These are phyloP conservation scores for Medicago ruthenica DNA, from an alignment of 306 rosid genomes.

Conservation along the genomic window DNA sequence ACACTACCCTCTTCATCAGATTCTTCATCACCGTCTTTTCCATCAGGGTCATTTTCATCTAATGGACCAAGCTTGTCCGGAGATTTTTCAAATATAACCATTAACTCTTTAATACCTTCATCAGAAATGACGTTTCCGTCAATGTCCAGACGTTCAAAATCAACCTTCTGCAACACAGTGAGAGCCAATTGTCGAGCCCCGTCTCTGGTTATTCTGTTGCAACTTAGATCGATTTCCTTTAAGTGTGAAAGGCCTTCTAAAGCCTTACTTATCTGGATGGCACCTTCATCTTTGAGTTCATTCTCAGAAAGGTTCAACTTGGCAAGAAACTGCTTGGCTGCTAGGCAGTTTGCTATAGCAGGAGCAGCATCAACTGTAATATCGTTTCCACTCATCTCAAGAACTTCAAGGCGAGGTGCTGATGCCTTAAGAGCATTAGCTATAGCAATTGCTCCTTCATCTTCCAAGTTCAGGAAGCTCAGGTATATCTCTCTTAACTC, in stretches of 20 bases:
- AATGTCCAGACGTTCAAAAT: slow-evolving; percentile 68
- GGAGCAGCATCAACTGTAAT: slow-evolving; percentile 77
- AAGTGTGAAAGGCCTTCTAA: slow-evolving; percentile 63
- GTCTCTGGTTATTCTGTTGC: slow-evolving; percentile 62
- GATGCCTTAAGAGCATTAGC: slow-evolving; percentile 71
- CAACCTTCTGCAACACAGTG: slow-evolving; percentile 68
- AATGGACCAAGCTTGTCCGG: slow-evolving; percentile 69
- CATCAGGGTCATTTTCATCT: slow-evolving; percentile 92
- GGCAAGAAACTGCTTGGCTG: slow-evolving; percentile 58
- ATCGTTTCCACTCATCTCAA: slow-evolving; percentile 93
- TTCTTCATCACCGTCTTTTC: slow-evolving; percentile 62
- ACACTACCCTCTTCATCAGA: slow-evolving; percentile 51
- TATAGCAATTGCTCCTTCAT: slow-evolving; percentile 75
- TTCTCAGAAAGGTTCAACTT: slow-evolving; percentile 85
- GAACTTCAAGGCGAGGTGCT: slow-evolving; percentile 77
- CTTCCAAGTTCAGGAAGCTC: slow-evolving; percentile 88
- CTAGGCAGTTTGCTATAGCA: slow-evolving; percentile 66
- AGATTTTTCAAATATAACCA: slow-evolving; percentile 60
- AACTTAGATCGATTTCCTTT: slow-evolving; percentile 81
- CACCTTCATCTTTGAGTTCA: slow-evolving; percentile 90
- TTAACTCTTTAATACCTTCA: slow-evolving; percentile 82
- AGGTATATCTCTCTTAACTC: slow-evolving; percentile 75
- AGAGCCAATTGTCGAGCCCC: slow-evolving; percentile 87
- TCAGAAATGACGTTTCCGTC: slow-evolving; percentile 82
- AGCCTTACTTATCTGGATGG: slow-evolving; percentile 68